phyloP scores from a whole-genome alignment of 1,139 yeast genomes.

The Yamadazyma conglobata region DNA sequence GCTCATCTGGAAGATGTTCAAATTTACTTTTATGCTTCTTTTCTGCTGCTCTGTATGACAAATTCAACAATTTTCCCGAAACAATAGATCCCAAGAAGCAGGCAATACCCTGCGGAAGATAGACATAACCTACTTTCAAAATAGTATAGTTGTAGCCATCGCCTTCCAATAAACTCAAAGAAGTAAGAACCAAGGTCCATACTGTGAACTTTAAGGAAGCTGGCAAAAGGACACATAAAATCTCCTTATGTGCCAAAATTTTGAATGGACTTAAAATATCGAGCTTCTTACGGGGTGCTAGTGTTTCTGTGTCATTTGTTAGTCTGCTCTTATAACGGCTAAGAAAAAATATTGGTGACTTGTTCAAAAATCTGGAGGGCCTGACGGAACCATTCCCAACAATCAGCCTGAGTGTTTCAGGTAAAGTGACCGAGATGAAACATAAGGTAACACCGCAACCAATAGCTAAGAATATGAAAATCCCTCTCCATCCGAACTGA shows the following conservation, averaged over 20 bases:
- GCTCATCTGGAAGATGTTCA: constrained; percentile 12
- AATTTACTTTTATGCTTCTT: constrained; percentile 17
- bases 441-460: constrained; percentile 33
- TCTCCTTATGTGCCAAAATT: constrained; percentile 23
- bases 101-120: constrained; percentile 37
- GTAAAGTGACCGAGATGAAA: constrained; percentile 22
- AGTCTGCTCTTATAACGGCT: constrained; percentile 23
- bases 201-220: constrained; percentile 34
- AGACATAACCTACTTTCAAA: constrained; percentile 35
- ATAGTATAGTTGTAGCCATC: constrained; percentile 29
- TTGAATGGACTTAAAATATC: constrained; percentile 28
- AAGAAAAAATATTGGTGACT: constrained; percentile 22
- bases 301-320: constrained; percentile 26
- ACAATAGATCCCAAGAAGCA: constrained; percentile 29
- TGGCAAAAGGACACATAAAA: constrained; percentile 27
- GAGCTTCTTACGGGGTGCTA: constrained; percentile 18
- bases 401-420: constrained; percentile 35
- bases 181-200: constrained; percentile 37
- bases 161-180: constrained; percentile 29
- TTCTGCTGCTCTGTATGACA: constrained; percentile 23
- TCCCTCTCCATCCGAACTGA: constrained; percentile 35
- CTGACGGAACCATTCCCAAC: constrained; percentile 39
- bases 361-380: constrained; percentile 22
- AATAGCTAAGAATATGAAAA: constrained; percentile 35
- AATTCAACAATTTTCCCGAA: constrained; percentile 27